phyloP scores from a whole-genome alignment of 2,329 filamentous ascomycete genomes.

The Epichloe gansuensis region DNA sequence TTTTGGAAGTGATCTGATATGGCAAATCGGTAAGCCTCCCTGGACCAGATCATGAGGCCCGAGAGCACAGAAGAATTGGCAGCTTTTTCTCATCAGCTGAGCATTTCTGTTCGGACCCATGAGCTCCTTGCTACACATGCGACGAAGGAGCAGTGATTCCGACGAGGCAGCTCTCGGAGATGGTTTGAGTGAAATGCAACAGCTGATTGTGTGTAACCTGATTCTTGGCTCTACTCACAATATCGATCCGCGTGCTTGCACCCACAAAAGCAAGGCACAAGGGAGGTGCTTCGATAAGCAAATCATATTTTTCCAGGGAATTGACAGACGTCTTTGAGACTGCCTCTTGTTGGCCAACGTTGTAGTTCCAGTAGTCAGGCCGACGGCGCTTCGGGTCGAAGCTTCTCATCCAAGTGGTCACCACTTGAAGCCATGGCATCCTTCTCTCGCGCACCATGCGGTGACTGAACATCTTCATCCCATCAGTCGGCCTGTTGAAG shows the following conservation, averaged over 20 bases:
- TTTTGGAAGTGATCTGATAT: constrained; percentile 9
- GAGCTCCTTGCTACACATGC: constrained; percentile 25
- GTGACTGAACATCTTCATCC: constrained; percentile 44
- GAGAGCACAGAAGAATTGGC: constrained; percentile 29
- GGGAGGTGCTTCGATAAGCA: neutral
- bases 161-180: constrained; percentile 26
- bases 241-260: constrained; percentile 6
- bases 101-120: constrained; percentile 35
- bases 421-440: constrained; percentile 42
- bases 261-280: neutral
- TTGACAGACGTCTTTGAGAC: constrained; percentile 21
- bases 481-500: constrained; percentile 32
- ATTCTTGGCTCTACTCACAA: constrained; percentile 27
- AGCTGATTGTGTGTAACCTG: constrained; percentile 37
- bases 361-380: constrained; percentile 50
- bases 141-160: constrained; percentile 25
- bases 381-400: constrained; percentile 63
- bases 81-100: constrained; percentile 19
- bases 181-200: constrained; percentile 20
- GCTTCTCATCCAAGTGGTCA: constrained; percentile 58
- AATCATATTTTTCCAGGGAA: neutral
- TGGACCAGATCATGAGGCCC: constrained; percentile 22
- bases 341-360: constrained; percentile 36
- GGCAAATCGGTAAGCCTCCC: neutral
- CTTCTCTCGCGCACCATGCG: constrained; percentile 39